Base-by-base conservation (phyloP, 176 grass and related monocot species). In the Thinopyrum elongatum region DNA sequence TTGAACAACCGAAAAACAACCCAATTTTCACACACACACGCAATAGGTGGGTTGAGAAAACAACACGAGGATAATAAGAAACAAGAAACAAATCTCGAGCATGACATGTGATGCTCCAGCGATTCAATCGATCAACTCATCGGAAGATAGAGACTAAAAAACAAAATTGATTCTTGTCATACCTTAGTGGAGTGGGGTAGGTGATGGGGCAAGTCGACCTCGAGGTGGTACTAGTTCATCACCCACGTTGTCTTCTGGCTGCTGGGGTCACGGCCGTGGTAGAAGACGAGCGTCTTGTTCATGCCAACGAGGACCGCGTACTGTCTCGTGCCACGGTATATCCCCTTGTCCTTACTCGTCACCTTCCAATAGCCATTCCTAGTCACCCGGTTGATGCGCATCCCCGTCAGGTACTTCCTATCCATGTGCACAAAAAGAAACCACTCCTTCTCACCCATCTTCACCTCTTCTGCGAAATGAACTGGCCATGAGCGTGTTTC, bases 391-490 rank as follows among this genome's bases (percentile, higher is more conserved):
- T 95, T 98, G 33, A 93, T 95, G 34, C 93, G 79, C 83, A 49
- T 91, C 4, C 96, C 96, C 1, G 93, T 98, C 7, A 93, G 93
- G 35, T 98, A 98, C 90, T 98, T 98, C 78, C 93, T 89, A 25
- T 94, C 96, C 82, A 83, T 98, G 68, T 92, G 93, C 57, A 88
- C 86, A 80, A 92, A 98, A 84, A 98, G 34, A n/a, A n/a, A n/a
- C 90, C 88, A 94, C 42, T 94, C 96, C 86, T 6, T 35, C 5
- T 35, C 34, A 35, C 34, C 34, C 4, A 35, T 35, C 34, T 7
- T 35, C 34, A 35, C 97, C 88, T 65, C 90, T 46, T 69, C 96
- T 98, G 61, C 44, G 23, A 13, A 15, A 70, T 8, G 5, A 39
- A 39, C 36, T 7, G 7, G 3, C 36, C 36, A 39, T 39, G 36